These are phyloP conservation scores for Citropsis articulata DNA, from an alignment of 345 rosid species.

Conservation along the genomic window DNA sequence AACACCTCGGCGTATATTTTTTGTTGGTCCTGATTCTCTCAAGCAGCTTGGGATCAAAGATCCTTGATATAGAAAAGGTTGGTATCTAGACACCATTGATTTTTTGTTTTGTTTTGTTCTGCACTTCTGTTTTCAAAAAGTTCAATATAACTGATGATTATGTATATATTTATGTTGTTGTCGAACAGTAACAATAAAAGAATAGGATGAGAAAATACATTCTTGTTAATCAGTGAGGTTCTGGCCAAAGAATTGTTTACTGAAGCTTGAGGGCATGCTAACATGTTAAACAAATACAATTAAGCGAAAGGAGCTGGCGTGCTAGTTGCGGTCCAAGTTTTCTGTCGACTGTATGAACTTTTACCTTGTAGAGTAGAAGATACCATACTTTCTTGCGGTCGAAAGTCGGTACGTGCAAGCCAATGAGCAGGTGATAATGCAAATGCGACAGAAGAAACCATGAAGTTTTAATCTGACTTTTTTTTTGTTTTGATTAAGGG, in stretches of 20 bases:
- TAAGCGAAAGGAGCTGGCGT: background rate
- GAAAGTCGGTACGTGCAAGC: background rate
- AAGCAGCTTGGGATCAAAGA: conserved; percentile 57
- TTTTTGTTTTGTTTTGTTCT: background rate
- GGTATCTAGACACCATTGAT: background rate
- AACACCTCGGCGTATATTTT: conserved; percentile 60
- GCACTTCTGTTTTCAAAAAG: background rate
- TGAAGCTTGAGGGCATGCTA: background rate
- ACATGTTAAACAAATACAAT: background rate
- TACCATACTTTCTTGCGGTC: background rate
- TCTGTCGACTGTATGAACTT: background rate
- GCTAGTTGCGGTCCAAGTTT: background rate
- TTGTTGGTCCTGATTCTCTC: conserved; percentile 67
- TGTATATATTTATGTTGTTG: background rate
- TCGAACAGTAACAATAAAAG: background rate
- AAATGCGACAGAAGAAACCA: background rate
- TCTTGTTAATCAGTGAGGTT: background rate
- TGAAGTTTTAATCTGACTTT: background rate
- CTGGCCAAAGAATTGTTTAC: background rate
- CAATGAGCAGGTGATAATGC: background rate
- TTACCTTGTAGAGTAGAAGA: background rate
- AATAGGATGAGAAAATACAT: background rate
- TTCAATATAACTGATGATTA: background rate
- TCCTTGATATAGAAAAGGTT: conserved; percentile 31
- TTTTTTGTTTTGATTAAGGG: background rate